Evolutionary conservation across 129 eudicot genomes (phyloP), one percentile per base, ranked within the genome.

Genomic region (Helichrysum umbraculigerum): DNA sequence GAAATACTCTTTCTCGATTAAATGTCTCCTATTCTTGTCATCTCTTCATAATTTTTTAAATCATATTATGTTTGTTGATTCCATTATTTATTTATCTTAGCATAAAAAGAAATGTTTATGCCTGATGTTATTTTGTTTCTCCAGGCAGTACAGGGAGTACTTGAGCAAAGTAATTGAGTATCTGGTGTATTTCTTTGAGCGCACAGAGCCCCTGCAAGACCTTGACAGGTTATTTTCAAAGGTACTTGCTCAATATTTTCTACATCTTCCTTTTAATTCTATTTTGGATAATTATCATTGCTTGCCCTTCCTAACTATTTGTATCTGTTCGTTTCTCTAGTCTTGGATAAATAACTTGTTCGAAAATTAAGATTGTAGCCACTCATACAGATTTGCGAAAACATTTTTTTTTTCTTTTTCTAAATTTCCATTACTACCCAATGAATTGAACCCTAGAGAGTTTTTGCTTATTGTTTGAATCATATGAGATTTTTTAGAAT

Each of bases 191-290:
- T 95, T 91, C 73, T 74, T 91, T 78, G 96, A 87, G 86, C 92
- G 99, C 72, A 89, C 97, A 62, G 99, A 95, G 78, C 99, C 99
- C 47, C 80, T 95, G 79, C 88, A 91, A 82, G 99, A 95, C 83
- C 89, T 95, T 60, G 97, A 89, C 56, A 87, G 96, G 86, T 87
- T 91, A 78, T 91, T 95, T 81, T 91, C 91, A 33, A 95, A 95
- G 96, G 99, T 92, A 28, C 60, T 75, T 17, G 70, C 39, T 44
- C 34, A 6, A 30, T 39, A 28, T 21, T n/a, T 34, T 58, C 7
- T 20, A 29, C 15, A 17, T 37, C 70, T 50, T 15, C 28, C 33
- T 68, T 72, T 51, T 66, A 15, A 51, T 52, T 25, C 30, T 41
- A 17, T 34, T 75, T 63, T 57, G 16, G 54, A 47, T 47, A 47